phyloP scores from a whole-genome alignment of 2,329 filamentous ascomycete genomes.

The Penicillium occitanis region DNA sequence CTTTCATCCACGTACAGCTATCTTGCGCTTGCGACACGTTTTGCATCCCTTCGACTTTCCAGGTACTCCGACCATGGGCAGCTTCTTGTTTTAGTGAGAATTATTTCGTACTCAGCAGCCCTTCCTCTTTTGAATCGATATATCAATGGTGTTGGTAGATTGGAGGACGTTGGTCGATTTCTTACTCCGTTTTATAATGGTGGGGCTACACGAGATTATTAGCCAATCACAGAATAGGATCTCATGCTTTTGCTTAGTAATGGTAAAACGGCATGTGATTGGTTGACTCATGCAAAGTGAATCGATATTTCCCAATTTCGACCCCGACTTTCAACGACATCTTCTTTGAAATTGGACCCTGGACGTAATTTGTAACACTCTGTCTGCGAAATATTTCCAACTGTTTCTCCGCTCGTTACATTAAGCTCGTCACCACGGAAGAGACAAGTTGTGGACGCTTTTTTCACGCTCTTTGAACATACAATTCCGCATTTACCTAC shows the following conservation, averaged over 20 bases:
- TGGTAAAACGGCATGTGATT: not conserved
- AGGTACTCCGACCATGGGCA: constrained; percentile 29
- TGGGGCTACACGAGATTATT: not conserved
- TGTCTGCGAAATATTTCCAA: not conserved
- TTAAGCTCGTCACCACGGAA: not conserved
- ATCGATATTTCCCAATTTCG: not conserved
- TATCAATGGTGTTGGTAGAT: not conserved
- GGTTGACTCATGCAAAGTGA: not conserved
- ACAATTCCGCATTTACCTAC: not conserved
- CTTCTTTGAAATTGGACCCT: not conserved
- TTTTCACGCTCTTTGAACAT: not conserved
- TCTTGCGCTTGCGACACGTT: constrained; percentile 31
- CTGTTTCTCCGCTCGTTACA: not conserved
- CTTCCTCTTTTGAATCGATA: not conserved
- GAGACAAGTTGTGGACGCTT: not conserved
- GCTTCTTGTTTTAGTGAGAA: not conserved
- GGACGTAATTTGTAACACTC: not conserved
- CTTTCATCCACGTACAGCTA: constrained; percentile 23
- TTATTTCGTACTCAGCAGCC: too few relatives aligned
- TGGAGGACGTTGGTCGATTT: not conserved
- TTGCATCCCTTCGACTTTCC: constrained; percentile 30
- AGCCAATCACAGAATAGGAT: not conserved
- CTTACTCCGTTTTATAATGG: not conserved
- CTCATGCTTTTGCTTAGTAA: not conserved
- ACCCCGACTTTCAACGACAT: not conserved